These are phyloP conservation scores for Sugiyamaella boreocaroliniensis DNA, from an alignment of 805 yeast species.

Conservation along the genomic window DNA sequence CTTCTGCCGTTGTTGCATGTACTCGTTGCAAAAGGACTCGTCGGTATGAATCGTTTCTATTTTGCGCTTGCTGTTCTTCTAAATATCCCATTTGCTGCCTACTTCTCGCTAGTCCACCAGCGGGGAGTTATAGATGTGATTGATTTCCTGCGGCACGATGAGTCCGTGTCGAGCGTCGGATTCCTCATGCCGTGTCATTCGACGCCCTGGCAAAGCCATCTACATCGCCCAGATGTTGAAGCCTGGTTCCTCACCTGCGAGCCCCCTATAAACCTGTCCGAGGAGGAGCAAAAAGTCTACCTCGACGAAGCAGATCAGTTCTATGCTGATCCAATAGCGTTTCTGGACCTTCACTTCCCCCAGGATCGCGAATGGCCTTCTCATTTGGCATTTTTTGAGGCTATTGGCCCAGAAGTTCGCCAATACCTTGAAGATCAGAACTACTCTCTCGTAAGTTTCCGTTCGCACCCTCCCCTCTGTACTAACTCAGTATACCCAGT, in stretches of 20 bases:
- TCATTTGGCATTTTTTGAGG: conserved; percentile 66
- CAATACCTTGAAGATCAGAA: conserved; percentile 11
- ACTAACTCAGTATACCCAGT: conserved; percentile 36
- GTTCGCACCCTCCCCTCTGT: conserved; percentile 15
- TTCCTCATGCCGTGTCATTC: conserved; percentile 95
- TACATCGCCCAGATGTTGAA: conserved; percentile 49
- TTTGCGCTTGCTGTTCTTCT: conserved; percentile 23
- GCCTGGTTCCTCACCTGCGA: conserved; percentile 86
- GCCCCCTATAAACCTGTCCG: conserved; percentile 58
- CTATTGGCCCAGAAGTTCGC: conserved; percentile 41
- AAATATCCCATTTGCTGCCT: conserved; percentile 40
- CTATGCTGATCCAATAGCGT: conserved; percentile 58
- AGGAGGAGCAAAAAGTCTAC: conserved; percentile 40
- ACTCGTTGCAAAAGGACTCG: conserved; percentile 40
- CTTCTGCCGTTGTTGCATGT: conserved; percentile 66
- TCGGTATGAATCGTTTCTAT: conserved; percentile 4
- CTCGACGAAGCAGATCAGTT: conserved; percentile 84
- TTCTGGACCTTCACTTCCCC: conserved; percentile 38
- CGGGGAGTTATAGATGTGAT: conserved; percentile 75
- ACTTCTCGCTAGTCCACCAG: conserved; percentile 69
- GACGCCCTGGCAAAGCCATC: conserved; percentile 86
- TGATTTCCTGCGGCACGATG: conserved; percentile 40
- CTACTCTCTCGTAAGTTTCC: conserved; percentile 3
- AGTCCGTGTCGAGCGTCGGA: conserved; percentile 50
- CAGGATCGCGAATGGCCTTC: conserved; percentile 51